Base-by-base conservation (phyloP, 805 yeast genomes). In the Metschnikowia santaceciliae region DNA sequence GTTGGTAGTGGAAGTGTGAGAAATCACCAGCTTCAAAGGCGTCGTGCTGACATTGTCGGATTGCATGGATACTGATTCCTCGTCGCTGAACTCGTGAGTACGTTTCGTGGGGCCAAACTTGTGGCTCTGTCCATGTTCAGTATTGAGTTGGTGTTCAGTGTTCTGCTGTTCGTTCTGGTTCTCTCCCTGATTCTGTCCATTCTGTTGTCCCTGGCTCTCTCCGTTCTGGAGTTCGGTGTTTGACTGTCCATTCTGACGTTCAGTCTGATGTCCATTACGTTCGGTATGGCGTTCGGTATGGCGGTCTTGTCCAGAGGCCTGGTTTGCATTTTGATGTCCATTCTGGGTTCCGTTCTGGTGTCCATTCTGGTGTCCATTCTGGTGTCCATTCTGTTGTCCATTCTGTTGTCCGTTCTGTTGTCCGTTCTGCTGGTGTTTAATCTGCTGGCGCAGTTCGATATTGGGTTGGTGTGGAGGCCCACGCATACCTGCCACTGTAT, bases 1-100 rank as follows among this genome's bases (percentile, higher is more conserved):
- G 47, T 65, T 68, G 5, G 76, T 71, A 14, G 58, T 56, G 6
- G 77, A 72, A 14, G 70, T 72, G 5, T 61, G 55, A 1, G 79
- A 72, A 3, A 75, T 64, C 7, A 76, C 61, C 32, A 81, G 78
- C 50, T 77, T 69, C 34, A 79, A 64, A 1, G 82, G 82, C 33
- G 65, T 71, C 3, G 82, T 79, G 53, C 80, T 75, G 44, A 72
- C 64, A 52, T 77, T 77, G 54, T 74, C 77, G 4, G 58, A 54
- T 19, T 49, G 50, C 33, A 46, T 41, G 14, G 60, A 58, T 6
- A 22, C 35, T 14, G 53, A 49, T 39, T 55, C 60, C 35, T 41
- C 51, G 49, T 54, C 60, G 34, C 61, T 55, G 41, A 38, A 49
- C 15, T 53, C 59, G 34, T 7, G 10, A 7, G 41, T 17, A n/a